Evolutionary conservation across 176 grass and related monocot genomes (phyloP).

Genomic region (Oryza longistaminata): DNA sequence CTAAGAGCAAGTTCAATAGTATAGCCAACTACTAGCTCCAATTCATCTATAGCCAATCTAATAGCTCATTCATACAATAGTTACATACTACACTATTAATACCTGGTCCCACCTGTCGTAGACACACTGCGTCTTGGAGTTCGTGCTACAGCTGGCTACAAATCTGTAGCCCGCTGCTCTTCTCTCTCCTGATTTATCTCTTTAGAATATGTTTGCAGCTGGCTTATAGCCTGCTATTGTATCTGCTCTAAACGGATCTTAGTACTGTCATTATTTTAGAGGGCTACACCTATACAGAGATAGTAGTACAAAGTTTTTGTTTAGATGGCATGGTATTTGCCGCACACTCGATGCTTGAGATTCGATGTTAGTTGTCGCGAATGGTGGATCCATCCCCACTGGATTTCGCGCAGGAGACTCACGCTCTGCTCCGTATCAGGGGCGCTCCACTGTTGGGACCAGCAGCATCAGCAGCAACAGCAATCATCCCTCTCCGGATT

Average conservation of each 20-base stretch:
- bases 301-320: neutral
- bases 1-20: no score
- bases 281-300: neutral
- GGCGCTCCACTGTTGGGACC: neutral
- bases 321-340: slow-evolving; percentile 10
- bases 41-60: no score
- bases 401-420: neutral
- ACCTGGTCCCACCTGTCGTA: no score
- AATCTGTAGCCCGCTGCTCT: no score
- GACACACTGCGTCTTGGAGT: no score
- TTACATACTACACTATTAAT: no score
- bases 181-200: no score
- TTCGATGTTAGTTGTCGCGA: slow-evolving; percentile 13
- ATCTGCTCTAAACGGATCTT: neutral
- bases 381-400: neutral
- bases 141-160: no score
- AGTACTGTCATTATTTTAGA: neutral
- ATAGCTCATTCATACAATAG: no score
- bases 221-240: no score
- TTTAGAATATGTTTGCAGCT: no score
- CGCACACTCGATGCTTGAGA: neutral
- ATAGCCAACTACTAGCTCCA: no score
- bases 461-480: neutral
- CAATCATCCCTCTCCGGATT: neutral
- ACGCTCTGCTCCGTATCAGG: slow-evolving; percentile 31